phyloP scores from a whole-genome alignment of 2,329 filamentous ascomycete genomes.

The Magnaporthiopsis rhizophila region DNA sequence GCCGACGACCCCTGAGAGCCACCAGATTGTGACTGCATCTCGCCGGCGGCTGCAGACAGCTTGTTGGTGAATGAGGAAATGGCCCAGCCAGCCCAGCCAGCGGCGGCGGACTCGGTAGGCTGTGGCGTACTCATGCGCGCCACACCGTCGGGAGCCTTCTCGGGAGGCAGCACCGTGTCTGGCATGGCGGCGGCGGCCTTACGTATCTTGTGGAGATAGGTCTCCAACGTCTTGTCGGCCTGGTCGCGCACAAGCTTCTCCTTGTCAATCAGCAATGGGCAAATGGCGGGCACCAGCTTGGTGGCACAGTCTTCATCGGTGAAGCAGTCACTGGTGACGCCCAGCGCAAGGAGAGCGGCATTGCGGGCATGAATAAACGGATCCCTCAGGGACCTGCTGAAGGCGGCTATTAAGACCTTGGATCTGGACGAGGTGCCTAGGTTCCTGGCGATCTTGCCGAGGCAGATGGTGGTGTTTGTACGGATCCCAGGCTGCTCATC shows the following conservation, averaged over 20 bases:
- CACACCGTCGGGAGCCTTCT: slow-evolving; percentile 42
- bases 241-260: slow-evolving; percentile 93
- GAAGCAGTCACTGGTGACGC: slow-evolving; percentile 79
- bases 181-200: slow-evolving; percentile 73
- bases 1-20: slow-evolving; percentile 37
- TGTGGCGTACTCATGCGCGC: slow-evolving; percentile 78
- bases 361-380: slow-evolving; percentile 93
- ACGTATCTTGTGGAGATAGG: slow-evolving; percentile 74
- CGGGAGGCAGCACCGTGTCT: slow-evolving; percentile 67
- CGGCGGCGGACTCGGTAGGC: slow-evolving; percentile 40
- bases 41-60: slow-evolving; percentile 71
- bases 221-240: slow-evolving; percentile 79
- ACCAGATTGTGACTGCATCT: slow-evolving; percentile 61
- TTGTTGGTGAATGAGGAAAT: slow-evolving; percentile 99
- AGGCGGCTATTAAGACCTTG: slow-evolving; percentile 90
- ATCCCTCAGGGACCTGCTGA: slow-evolving; percentile 79
- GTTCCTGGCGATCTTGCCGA: slow-evolving; percentile 92
- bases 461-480: slow-evolving; percentile 95
- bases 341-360: slow-evolving; percentile 77
- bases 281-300: slow-evolving; percentile 76
- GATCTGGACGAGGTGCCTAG: slow-evolving; percentile 69
- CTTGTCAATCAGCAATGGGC: slow-evolving; percentile 81
- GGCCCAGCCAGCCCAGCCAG: slow-evolving; percentile 94
- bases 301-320: slow-evolving; percentile 81
- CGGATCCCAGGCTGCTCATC: slow-evolving; percentile 96